Evolutionary conservation across 176 grass and related monocot genomes (phyloP), one percentile per base, ranked within the genome.

Genomic region (Zizania latifolia): DNA sequence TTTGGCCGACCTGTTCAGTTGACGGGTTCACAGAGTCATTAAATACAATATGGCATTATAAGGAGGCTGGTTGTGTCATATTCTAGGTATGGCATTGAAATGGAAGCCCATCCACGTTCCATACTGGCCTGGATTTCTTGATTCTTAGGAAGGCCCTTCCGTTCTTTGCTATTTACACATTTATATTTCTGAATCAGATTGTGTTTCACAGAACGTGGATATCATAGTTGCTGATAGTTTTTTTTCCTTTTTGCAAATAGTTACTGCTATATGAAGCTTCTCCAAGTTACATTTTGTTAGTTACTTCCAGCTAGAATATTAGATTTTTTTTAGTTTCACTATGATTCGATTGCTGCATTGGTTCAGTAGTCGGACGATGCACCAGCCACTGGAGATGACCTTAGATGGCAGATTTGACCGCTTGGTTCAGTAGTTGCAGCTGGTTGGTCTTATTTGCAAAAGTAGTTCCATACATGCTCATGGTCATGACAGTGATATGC

Each of bases 1-100:
- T 79, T 24, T 62, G 62, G 61, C 19, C 80, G 27, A 62, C 83
- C 11, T 64, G 62, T 55, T 74, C 62, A 10, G 29, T 10, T 70
- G 81, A 75, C 24, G 55, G 62, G 0, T 78, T 61, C 12, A 17
- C 26, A 2, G 70, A 50, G 27, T 28, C 45, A 68, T 68, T 68
- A 29, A 87, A 67, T 68, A 36, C 41, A 33, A 3, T 59, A 1
- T 53, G 27, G 50, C 39, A 30, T 32, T 65, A 17, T 50, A 77
- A 55, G 13, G 33, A 4, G 39, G 43, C 37, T 46, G 58, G 48
- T 53, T 22, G n/a, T 53, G 48, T 53, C 4, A 4, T 53, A 22
- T 53, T n/a, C 48, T 53, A 22, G 38, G 2, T 1, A 26, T 40
- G 62, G 35, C n/a, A 23, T 2, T 24, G 35, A 66, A 53, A 53